Percentiles rank a stretch among this genome's conserved stretches.
These are phyloP conservation scores for Beauveria caledonica DNA, from an alignment of 2,329 filamentous ascomycete genomes.

Conservation along the genomic window DNA sequence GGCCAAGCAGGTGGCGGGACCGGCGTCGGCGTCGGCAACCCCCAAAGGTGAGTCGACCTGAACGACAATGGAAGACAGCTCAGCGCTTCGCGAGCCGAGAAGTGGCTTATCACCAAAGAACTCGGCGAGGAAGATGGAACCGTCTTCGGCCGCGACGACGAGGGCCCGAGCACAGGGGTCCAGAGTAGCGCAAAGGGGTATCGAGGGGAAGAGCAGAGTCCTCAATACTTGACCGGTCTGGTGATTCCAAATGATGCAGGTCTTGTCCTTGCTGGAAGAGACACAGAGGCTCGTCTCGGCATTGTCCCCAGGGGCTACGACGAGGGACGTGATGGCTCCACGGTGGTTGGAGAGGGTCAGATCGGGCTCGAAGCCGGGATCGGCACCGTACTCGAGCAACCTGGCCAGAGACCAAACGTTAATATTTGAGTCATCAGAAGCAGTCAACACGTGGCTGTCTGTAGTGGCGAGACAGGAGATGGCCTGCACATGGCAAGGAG, in stretches of 20 bases:
- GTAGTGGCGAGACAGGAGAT: slow-evolving; percentile 69
- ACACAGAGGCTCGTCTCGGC: slow-evolving; percentile 70
- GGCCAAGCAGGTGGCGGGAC: slow-evolving; percentile 58
- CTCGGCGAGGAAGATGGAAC: slow-evolving; percentile 71
- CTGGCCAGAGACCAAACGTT: slow-evolving; percentile 82
- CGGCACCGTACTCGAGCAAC: slow-evolving; percentile 54
- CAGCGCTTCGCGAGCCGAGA: slow-evolving; percentile 43
- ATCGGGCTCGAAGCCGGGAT: slow-evolving; percentile 58
- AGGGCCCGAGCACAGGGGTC: slow-evolving; percentile 80
- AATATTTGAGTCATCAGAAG: slow-evolving; percentile 78
- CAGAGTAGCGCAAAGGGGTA: slow-evolving; percentile 63
- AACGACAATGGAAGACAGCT: slow-evolving; percentile 48
- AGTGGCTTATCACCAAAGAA: slow-evolving; percentile 52
- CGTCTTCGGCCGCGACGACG: slow-evolving; percentile 73
- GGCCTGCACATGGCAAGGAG: slow-evolving; percentile 69
- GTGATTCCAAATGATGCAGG: slow-evolving; percentile 90
- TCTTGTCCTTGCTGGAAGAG: slow-evolving; percentile 78
- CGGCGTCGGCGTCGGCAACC: slow-evolving; percentile 54
- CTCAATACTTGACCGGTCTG: slow-evolving; percentile 66
- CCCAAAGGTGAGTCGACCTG: slow-evolving; percentile 47
- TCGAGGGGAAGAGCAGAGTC: slow-evolving; percentile 71
- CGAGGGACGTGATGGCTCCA: slow-evolving; percentile 59
- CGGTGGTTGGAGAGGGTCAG: slow-evolving; percentile 72
- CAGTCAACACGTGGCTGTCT: slow-evolving; percentile 66
- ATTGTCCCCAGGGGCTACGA: slow-evolving; percentile 57